phyloP scores from a whole-genome alignment of 805 yeast genomes.

The Candida germanica region DNA sequence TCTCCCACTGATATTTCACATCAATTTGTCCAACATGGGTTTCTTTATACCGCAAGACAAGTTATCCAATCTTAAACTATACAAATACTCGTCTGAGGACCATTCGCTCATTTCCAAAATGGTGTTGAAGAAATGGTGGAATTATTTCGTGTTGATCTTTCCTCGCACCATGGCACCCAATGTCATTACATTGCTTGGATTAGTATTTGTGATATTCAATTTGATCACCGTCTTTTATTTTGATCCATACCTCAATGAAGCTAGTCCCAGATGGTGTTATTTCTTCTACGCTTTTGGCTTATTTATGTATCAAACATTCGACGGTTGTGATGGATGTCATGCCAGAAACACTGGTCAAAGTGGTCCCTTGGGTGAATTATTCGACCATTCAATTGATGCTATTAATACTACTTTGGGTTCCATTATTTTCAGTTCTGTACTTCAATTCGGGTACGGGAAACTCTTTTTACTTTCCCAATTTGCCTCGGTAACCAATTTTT shows the following conservation, averaged over 20 bases:
- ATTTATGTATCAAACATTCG: constrained; percentile 91
- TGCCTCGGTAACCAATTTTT: constrained; percentile 76
- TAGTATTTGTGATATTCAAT: constrained; percentile 66
- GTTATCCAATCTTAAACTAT: constrained; percentile 51
- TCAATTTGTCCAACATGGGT: constrained; percentile 57
- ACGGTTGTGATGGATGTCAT: constrained; percentile 94
- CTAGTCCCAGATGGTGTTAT: constrained; percentile 74
- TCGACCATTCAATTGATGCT: constrained; percentile 81
- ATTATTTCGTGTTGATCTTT: constrained; percentile 63
- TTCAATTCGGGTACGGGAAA: constrained; percentile 72
- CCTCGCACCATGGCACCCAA: constrained; percentile 93
- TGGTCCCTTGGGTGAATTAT: constrained; percentile 91
- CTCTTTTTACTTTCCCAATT: constrained; percentile 61
- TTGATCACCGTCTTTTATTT: constrained; percentile 61
- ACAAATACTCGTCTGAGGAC: constrained; percentile 75
- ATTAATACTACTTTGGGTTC: constrained; percentile 78
- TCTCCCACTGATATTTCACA: neutral
- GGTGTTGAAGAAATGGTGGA: constrained; percentile 81
- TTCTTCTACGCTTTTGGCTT: constrained; percentile 75
- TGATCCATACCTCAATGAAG: constrained; percentile 64
- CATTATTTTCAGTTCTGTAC: constrained; percentile 69
- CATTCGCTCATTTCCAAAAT: constrained; percentile 73
- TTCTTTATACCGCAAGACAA: constrained; percentile 55
- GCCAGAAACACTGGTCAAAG: constrained; percentile 94
- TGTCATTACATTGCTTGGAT: constrained; percentile 78